Base-by-base conservation (phyloP, 768 basidiomycete genomes). In the Lactarius vividus region DNA sequence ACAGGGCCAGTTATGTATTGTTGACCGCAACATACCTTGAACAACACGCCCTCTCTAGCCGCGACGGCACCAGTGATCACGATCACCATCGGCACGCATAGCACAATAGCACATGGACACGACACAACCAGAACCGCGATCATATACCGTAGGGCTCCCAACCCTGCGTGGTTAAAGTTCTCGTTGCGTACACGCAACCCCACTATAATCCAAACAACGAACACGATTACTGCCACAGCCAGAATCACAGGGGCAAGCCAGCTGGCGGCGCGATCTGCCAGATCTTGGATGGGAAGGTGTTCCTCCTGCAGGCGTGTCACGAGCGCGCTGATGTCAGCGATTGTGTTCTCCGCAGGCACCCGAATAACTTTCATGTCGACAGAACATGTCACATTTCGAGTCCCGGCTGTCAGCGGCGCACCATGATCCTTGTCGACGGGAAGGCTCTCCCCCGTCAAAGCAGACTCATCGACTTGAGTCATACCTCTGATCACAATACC, bases 61-160 rank as follows among this genome's bases (percentile, higher is more conserved):
- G 72, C 75, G 26, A 77, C 75, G 2, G 75, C 75, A 31, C 73
- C 74, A 0, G 76, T 73, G 29, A 76, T 72, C 49, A 77, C 73
- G 11, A 76, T 73, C 23, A 77, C 75, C 76, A 77, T 77, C 2
- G 76, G 75, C 23, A 77, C 77, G 28, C 76, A 78, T 44, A 76
- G 72, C 29, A 74, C 75, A 35, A 79, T 73, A 23, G 77, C 83
- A 69, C 84, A 86, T 0, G 84, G 85, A 71, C 84, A 85, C 18
- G 80, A 81, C 29, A 85, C 78, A 13, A 84, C 82, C 15, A 85
- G 73, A 15, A 81, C 79, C 16, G 83, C 78, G 66, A 86, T 80
- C 4, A 80, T 79, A 69, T 85, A 85, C 42, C 81, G 80, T 59
- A 86, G 72, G 7, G 82, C 79, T 54, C 70, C 65, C 42, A 79